Percentiles rank a stretch among this genome's conserved stretches.
These are phyloP conservation scores for Trichoderma sp. DNA, from an alignment of 2,329 filamentous ascomycete species.

Conservation along the genomic window DNA sequence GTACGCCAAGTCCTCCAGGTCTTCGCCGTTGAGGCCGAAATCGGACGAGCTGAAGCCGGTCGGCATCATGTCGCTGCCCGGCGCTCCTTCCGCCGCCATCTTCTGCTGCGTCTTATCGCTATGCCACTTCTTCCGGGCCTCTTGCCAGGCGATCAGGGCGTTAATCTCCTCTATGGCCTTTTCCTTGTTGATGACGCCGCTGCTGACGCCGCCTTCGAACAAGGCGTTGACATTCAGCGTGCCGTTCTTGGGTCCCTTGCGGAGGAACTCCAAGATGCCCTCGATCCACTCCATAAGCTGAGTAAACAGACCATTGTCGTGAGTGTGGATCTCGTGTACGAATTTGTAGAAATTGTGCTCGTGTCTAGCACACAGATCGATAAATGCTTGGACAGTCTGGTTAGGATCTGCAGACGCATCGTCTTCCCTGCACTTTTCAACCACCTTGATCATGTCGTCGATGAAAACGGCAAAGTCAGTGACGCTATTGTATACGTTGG, in stretches of 20 bases:
- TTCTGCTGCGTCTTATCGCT: slow-evolving; percentile 97
- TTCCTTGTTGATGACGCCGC: slow-evolving; percentile 65
- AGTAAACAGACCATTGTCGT: slow-evolving; percentile 94
- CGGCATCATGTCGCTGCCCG: slow-evolving; percentile 47
- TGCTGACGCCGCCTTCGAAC: slow-evolving; percentile 74
- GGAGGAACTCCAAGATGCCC: slow-evolving; percentile 87
- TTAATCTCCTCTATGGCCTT: slow-evolving; percentile 79
- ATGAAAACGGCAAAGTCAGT: slow-evolving; percentile 93
- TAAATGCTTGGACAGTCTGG: slow-evolving; percentile 96
- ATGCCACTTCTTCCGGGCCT: slow-evolving; percentile 95
- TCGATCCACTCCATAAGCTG: slow-evolving; percentile 98
- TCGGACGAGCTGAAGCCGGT: slow-evolving; percentile 74
- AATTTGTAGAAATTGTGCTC: slow-evolving; percentile 99
- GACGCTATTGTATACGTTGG: slow-evolving; percentile 95
- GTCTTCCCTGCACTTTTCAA: slow-evolving; percentile 63
- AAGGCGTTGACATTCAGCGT: slow-evolving; percentile 93
- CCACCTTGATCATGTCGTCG: slow-evolving; percentile 81
- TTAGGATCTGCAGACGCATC: slow-evolving; percentile 95
- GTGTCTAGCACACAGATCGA: slow-evolving; percentile 91
- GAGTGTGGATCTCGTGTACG: slow-evolving; percentile 93
- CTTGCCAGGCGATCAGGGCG: slow-evolving; percentile 86
- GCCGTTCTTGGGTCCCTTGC: slow-evolving; percentile 79
- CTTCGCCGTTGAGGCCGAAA: slow-evolving; percentile 85
- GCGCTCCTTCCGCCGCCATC: slow-evolving; percentile 79
- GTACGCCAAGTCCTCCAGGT: slow-evolving; percentile 81